Evolutionary conservation across 768 basidiomycete genomes (phyloP).

Genomic region (Psilocybe sp.): DNA sequence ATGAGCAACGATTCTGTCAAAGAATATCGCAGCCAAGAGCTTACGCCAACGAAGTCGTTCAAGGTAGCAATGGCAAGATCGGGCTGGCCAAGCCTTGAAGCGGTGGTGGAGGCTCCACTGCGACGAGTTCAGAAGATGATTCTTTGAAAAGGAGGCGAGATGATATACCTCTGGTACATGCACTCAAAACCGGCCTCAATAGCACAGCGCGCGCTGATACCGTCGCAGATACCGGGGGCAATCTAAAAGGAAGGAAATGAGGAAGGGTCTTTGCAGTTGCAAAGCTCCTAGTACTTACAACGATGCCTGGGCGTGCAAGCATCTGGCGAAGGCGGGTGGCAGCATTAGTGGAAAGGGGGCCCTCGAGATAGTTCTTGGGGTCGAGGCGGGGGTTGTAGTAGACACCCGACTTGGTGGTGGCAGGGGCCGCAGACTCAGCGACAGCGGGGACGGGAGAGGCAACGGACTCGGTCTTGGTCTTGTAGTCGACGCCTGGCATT

Average conservation of each 20-base stretch:
- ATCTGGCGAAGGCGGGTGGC: constrained; percentile 69
- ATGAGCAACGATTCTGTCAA: background rate
- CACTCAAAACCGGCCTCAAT: constrained; percentile 81
- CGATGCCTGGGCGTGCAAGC: constrained; percentile 69
- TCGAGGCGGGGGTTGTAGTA: constrained; percentile 74
- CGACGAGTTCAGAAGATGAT: background rate
- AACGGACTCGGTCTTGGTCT: constrained; percentile 10
- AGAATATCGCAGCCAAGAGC: constrained; percentile 2
- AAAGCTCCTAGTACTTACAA: constrained; percentile 60
- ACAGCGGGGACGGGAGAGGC: constrained; percentile 4
- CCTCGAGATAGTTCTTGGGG: constrained; percentile 65
- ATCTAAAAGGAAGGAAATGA: constrained; percentile 44
- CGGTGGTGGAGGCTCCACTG: constrained; percentile 77
- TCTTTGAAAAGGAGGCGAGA: background rate
- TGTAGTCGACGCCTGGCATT: constrained; percentile 24
- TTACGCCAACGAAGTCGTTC: constrained; percentile 70
- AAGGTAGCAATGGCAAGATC: constrained; percentile 77
- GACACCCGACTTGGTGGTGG: constrained; percentile 5
- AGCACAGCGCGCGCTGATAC: constrained; percentile 77
- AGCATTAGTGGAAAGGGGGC: constrained; percentile 64
- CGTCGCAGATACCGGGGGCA: constrained; percentile 76
- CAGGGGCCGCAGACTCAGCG: background rate
- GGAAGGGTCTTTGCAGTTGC: constrained; percentile 70
- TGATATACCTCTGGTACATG: constrained; percentile 58
- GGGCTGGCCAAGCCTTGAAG: constrained; percentile 75